Evolutionary conservation across 2,329 filamentous ascomycete genomes (phyloP), one percentile per base, ranked within the genome.

Genomic region (Daldinia eschscholtzii): DNA sequence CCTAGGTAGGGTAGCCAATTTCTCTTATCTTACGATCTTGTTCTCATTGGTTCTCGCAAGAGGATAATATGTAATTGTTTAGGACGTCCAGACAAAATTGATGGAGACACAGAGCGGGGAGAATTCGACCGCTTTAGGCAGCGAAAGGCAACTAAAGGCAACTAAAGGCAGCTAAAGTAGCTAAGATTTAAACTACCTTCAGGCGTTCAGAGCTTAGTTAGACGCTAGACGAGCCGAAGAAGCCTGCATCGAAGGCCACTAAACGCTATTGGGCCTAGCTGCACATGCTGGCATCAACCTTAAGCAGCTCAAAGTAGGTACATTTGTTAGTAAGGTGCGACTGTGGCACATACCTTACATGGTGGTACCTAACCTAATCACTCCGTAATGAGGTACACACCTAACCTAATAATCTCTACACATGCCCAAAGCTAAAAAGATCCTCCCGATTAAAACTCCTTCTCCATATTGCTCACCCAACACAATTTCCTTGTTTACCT

Each of bases 141-240:
- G 50, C 50, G 20, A 37, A 56, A 39, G 52, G 33, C 52, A 23
- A 23, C 33, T 39, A 37, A 55, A 26, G 28, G 15, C 23, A 30
- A 12, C 46, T 50, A 52, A 52, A 23, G 42, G 42, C 9, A 18
- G 13, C 39, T 33, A 33, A 35, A 2, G 4, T 26, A 46, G 23
- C 44, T 48, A 48, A 48, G 12, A 28, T 10, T 6, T 23, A 7
- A 48, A 26, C 20, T 15, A 28, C 44, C 23, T 48, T 28, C 13
- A 48, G 23, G 44, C 44, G 23, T 46, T 46, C 3, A 50, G 46
- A 52, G 46, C 46, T 52, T 59, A 59, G 57, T 20, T 57, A 44
- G 69, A 61, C 78, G 78, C 79, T 80, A 80, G 78, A 80, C 79
- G 76, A 67, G 69, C 76, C 74, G 75, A 76, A 76, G 79, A 80